Evolutionary conservation across 768 basidiomycete species (phyloP).

Genomic region (Leccinum longicurvipes): DNA sequence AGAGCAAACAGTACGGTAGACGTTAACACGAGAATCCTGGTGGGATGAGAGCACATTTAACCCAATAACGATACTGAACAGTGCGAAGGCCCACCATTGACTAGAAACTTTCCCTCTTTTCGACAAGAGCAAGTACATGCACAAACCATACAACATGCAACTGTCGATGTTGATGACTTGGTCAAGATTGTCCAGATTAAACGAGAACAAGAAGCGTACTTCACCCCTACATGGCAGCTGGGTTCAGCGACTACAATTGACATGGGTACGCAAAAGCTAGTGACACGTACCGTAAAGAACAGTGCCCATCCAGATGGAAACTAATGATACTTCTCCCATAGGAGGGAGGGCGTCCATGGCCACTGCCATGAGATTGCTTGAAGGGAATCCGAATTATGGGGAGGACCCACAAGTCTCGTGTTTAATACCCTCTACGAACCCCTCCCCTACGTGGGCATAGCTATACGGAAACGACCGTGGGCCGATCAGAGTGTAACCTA

Average conservation of each 20-base stretch:
- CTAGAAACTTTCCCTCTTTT: neutral
- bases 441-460: neutral
- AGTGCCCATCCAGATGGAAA: slow-evolving; percentile 17
- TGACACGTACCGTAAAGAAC: slow-evolving; percentile 15
- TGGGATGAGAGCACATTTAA: neutral
- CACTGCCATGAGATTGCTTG: slow-evolving; percentile 5
- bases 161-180: neutral
- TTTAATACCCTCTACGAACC: slow-evolving; percentile 1
- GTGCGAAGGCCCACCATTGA: slow-evolving; percentile 1
- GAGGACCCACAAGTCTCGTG: neutral
- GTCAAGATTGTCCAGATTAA: neutral
- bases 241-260: neutral
- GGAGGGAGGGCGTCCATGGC: neutral
- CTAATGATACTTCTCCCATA: slow-evolving; percentile 12
- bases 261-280: neutral
- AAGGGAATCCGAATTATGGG: neutral
- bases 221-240: neutral
- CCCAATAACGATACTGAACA: neutral
- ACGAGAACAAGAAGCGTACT: neutral
- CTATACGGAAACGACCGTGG: neutral
- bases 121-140: slow-evolving; percentile 13
- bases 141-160: slow-evolving; percentile 12
- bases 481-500: neutral
- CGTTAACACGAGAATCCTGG: slow-evolving; percentile 11
- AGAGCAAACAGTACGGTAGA: slow-evolving; percentile 13